Evolutionary conservation across 2,329 filamentous ascomycete species (phyloP).

Genomic region (Tolypocladium ovalisporum): DNA sequence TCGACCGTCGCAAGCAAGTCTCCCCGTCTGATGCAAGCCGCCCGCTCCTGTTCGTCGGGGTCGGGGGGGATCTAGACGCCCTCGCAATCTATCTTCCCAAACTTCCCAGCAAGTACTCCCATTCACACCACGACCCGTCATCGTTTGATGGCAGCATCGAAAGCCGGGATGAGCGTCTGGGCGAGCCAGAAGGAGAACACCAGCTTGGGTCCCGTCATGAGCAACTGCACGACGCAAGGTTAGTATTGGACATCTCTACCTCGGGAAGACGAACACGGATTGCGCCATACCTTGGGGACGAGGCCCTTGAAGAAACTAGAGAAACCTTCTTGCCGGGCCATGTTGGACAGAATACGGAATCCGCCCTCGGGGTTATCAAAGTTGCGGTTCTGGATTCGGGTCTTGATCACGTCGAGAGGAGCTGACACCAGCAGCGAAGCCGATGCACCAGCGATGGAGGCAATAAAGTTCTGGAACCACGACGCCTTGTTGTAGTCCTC

Average conservation of each 20-base stretch:
- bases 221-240: constrained; percentile 40
- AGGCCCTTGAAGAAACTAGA: constrained; percentile 95
- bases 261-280: not conserved
- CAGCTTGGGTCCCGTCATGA: constrained; percentile 98
- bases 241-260: constrained; percentile 8
- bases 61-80: not conserved
- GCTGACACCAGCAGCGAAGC: constrained; percentile 95
- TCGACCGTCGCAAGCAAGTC: not conserved
- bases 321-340: constrained; percentile 83
- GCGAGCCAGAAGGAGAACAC: constrained; percentile 99
- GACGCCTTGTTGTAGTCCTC: constrained; percentile 89
- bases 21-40: not conserved
- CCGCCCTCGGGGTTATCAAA: constrained; percentile 96
- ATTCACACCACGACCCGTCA: constrained; percentile 14
- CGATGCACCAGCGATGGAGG: constrained; percentile 88
- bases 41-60: constrained; percentile 2
- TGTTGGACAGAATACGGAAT: constrained; percentile 82
- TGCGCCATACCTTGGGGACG: constrained; percentile 61
- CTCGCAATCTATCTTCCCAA: not conserved
- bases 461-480: constrained; percentile 96
- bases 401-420: constrained; percentile 95
- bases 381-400: constrained; percentile 94
- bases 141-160: constrained; percentile 44
- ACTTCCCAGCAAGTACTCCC: not conserved
- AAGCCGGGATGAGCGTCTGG: constrained; percentile 92